phyloP scores from a whole-genome alignment of 805 yeast species.

The Candida insectorum region DNA sequence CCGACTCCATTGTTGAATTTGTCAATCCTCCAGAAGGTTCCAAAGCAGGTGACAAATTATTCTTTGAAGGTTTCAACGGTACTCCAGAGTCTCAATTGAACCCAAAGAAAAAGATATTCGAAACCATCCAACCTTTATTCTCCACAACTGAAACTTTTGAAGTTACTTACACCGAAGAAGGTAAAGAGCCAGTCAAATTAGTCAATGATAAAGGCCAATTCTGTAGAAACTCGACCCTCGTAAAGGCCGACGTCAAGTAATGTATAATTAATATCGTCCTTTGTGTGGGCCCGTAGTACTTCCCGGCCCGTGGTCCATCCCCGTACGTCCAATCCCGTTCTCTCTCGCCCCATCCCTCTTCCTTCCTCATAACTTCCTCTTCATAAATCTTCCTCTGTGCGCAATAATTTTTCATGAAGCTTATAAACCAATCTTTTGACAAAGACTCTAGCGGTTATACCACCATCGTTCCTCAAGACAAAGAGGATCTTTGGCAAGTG shows the following conservation, averaged over 20 bases:
- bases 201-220: slow-evolving; percentile 77
- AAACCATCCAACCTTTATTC: slow-evolving; percentile 87
- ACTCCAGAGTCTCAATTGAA: slow-evolving; percentile 88
- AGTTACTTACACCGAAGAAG: slow-evolving; percentile 79
- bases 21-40: slow-evolving; percentile 93
- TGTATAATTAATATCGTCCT: not conserved
- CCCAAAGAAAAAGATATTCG: slow-evolving; percentile 99
- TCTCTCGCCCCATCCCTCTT: too few relatives aligned
- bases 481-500: slow-evolving; percentile 86
- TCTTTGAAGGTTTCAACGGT: slow-evolving; percentile 87
- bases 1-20: slow-evolving; percentile 73
- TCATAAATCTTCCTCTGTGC: not conserved
- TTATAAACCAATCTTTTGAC: slow-evolving; percentile 38
- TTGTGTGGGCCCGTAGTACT: too few relatives aligned
- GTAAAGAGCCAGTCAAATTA: slow-evolving; percentile 68
- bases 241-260: slow-evolving; percentile 62
- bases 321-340: too few relatives aligned
- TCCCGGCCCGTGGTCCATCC: too few relatives aligned
- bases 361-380: too few relatives aligned
- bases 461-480: slow-evolving; percentile 75
- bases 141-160: slow-evolving; percentile 72
- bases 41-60: slow-evolving; percentile 92
- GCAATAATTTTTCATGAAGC: slow-evolving; percentile 41
- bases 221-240: slow-evolving; percentile 70
- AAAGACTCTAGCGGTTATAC: slow-evolving; percentile 15